phyloP scores from a whole-genome alignment of 192 early-diverging fungal species.

The Pilaira anomala region DNA sequence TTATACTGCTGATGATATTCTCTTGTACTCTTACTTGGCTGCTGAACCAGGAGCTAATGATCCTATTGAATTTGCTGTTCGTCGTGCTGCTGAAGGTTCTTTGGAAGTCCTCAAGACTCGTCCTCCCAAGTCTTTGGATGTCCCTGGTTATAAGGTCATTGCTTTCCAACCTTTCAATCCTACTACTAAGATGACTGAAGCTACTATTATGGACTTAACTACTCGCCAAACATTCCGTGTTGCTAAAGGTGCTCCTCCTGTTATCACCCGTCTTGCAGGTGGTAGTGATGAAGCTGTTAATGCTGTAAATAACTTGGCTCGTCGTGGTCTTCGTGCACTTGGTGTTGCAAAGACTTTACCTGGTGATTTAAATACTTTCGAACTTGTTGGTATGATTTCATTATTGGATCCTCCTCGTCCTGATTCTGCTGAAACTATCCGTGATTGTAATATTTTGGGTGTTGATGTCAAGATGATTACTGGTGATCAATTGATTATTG shows the following conservation, averaged over 20 bases:
- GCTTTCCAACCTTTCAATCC: constrained; percentile 89
- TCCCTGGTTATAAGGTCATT: constrained; percentile 88
- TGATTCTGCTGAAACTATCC: constrained; percentile 82
- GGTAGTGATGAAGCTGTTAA: constrained; percentile 78
- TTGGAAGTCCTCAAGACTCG: constrained; percentile 40
- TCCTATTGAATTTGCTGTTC: constrained; percentile 85
- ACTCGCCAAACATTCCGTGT: constrained; percentile 77
- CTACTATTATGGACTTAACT: constrained; percentile 66
- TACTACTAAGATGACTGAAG: constrained; percentile 81
- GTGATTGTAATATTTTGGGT: constrained; percentile 78
- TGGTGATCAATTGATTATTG: constrained; percentile 89
- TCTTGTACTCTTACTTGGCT: constrained; percentile 76
- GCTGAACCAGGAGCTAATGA: constrained; percentile 88
- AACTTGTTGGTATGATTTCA: constrained; percentile 83
- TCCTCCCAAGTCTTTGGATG: constrained; percentile 44
- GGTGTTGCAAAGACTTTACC: constrained; percentile 65
- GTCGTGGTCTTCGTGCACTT: constrained; percentile 73
- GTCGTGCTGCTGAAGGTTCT: constrained; percentile 68
- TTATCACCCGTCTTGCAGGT: constrained; percentile 80
- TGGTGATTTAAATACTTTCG: constrained; percentile 61
- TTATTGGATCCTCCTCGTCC: constrained; percentile 82
- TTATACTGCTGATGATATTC: constrained; percentile 71
- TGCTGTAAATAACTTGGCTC: constrained; percentile 82
- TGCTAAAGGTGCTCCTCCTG: constrained; percentile 94
- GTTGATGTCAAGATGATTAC: constrained; percentile 93